Evolutionary conservation across 192 early-diverging fungal genomes (phyloP), one percentile per base, ranked within the genome.

Genomic region (Pecoramyces ruminantium): DNA sequence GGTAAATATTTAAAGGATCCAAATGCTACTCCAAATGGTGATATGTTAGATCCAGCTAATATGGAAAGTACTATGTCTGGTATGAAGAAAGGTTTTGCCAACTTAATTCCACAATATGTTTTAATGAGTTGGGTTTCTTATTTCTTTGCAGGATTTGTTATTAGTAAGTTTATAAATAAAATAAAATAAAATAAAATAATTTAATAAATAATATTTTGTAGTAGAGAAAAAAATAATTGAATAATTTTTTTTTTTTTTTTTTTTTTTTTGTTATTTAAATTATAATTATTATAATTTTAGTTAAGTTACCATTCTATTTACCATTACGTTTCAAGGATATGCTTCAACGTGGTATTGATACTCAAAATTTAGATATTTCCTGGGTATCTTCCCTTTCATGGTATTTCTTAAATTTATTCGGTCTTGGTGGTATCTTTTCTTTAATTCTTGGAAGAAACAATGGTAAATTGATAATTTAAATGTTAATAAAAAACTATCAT

Each of bases 71-170:
- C 96, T 94, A 98, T 97, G 96, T 95, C 96, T 29, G 93, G 93
- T 83, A 94, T 98, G 95, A 99, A 97, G 89, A 96, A 97, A 87
- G 95, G 96, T 87, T 92, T 99, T 88, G 92, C 92, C 83, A 97
- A 95, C 88, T 94, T 99, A 86, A 91, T 99, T n/a, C 97, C 97
- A 77, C 97, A 99, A 86, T 97, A 95, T 77, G 84, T 99, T 15
- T 98, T 99, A 86, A 99, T 99, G 97, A 93, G 91, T 34, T 99
- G 96, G 96, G 95, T 99, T 87, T 95, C 95, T 80, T 98, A 96
- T 87, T 99, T 99, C 89, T 99, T 99, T 86, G 94, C 94, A 29
- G 97, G 97, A 79, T 99, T 99, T 84, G 92, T 99, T 40, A 88
- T 97, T 78, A 95, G 94, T 96, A 87, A 77, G 92, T 90, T 14